Evolutionary conservation across 1,139 yeast species (phyloP), one percentile per base, ranked within the genome.

Genomic region (Yamadazyma dendronema): DNA sequence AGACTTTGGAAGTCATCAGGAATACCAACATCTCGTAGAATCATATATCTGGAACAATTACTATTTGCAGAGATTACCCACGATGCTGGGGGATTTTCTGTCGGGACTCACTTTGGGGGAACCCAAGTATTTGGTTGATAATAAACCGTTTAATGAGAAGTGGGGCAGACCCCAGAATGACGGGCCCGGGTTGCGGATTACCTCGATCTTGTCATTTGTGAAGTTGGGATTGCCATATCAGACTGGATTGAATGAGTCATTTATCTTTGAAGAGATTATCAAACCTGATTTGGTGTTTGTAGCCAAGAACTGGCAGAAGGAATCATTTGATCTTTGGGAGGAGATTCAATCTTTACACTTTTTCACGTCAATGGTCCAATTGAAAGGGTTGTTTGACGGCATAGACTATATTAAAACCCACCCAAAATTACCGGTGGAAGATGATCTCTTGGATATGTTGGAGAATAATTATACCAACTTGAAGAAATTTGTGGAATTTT

Each of bases 131-230:
- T 58, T 73, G 54, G 79, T 81, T 3, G 75, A 87, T 54, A 81
- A 84, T 21, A 53, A 76, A 0, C 68, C 84, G 1, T 90, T 84
- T 50, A 57, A 61, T 12, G 79, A 67, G 2, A 56, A 65, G 28
- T 90, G 97, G 98, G 97, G 97, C 2, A 72, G 98, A 49, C 98
- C 98, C 1, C 98, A 90, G 60, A 74, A 88, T 44, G 98, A 92
- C 58, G 97, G 97, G 0, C 97, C 97, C 0, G 94, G 95, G 0
- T 68, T 90, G 40, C 72, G 97, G 47, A 73, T 81, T 3, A 71
- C 82, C 35, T 72, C 96, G 1, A 71, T 84, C 22, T 59, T 77
- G 33, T 75, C 77, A 44, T 87, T 78, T 55, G 53, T 87, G 34
- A 34, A 35, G 19, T 33, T 48, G 22, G 31, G 41, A 4, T 37